phyloP scores from a whole-genome alignment of 2,329 filamentous ascomycete genomes.

The Bipolaris oryzae region DNA sequence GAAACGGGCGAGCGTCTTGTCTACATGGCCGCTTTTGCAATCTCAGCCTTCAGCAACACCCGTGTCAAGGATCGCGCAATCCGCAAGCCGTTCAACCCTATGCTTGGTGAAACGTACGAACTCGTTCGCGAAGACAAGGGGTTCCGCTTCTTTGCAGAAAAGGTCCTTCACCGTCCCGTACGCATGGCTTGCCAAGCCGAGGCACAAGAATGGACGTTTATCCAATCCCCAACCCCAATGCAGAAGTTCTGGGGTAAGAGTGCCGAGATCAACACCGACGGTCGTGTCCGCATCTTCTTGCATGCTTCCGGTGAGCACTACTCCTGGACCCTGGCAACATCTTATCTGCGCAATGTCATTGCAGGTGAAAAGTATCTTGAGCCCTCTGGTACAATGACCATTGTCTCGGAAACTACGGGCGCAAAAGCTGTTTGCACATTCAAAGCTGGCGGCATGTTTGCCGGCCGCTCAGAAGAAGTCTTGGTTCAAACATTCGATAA shows the following conservation, averaged over 20 bases:
- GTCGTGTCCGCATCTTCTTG: constrained; percentile 78
- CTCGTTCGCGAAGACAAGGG: constrained; percentile 85
- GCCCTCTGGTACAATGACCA: constrained; percentile 86
- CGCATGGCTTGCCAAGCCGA: constrained; percentile 94
- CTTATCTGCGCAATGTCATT: constrained; percentile 93
- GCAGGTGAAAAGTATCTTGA: constrained; percentile 98
- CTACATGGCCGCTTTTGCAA: constrained; percentile 86
- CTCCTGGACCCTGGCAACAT: constrained; percentile 86
- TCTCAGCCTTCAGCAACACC: constrained; percentile 81
- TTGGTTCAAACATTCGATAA: constrained; percentile 73
- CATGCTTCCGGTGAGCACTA: constrained; percentile 80
- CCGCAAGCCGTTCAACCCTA: constrained; percentile 95
- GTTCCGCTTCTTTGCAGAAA: constrained; percentile 92
- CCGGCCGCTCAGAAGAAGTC: constrained; percentile 90
- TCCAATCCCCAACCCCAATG: constrained; percentile 83
- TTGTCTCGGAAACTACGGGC: constrained; percentile 82
- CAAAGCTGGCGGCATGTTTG: constrained; percentile 96
- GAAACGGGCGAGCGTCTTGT: constrained; percentile 75
- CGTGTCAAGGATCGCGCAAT: constrained; percentile 89
- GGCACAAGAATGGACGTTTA: constrained; percentile 80
- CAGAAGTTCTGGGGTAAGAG: constrained; percentile 99
- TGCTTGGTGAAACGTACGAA: constrained; percentile 95
- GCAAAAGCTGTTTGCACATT: constrained; percentile 87
- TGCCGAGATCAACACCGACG: constrained; percentile 91
- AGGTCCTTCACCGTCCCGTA: constrained; percentile 90